Percentiles rank a stretch among this genome's conserved stretches.
These are phyloP conservation scores for Dillenia turbinata DNA, from an alignment of 164 flowering plant genomes.

Conservation along the genomic window DNA sequence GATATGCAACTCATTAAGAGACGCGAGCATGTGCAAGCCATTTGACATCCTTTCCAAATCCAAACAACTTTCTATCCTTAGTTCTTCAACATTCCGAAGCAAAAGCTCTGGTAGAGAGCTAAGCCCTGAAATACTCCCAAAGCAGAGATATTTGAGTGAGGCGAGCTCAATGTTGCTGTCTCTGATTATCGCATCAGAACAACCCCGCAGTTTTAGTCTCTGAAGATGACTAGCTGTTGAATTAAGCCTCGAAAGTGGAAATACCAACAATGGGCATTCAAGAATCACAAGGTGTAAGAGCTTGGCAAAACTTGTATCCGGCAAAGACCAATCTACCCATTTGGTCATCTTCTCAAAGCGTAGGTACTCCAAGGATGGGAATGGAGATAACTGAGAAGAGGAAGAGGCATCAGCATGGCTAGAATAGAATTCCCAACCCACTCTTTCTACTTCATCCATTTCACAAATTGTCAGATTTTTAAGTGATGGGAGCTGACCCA, in stretches of 20 bases:
- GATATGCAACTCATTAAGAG: too few species aligned
- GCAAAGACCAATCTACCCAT: constrained; percentile 1
- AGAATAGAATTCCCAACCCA: constrained; percentile 16
- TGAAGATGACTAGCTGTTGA: too few species aligned
- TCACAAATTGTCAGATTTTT: constrained; percentile 2
- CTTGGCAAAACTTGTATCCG: not conserved
- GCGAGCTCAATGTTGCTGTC: too few species aligned
- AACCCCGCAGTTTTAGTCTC: too few species aligned
- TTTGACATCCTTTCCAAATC: not conserved
- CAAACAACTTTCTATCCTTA: constrained; percentile 5
- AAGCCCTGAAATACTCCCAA: not conserved
- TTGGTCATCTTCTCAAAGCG: not conserved
- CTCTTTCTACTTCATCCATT: not conserved
- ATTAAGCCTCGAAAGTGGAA: too few species aligned
- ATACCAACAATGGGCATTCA: too few species aligned
- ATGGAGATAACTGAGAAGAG: not conserved
- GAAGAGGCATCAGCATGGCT: not conserved
- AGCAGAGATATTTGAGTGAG: not conserved
- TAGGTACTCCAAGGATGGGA: not conserved
- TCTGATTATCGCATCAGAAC: too few species aligned
- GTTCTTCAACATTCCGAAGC: not conserved
- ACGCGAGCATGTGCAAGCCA: too few species aligned
- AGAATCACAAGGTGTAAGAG: too few species aligned
- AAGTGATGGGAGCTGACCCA: constrained; percentile 15
- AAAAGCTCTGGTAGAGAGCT: not conserved